Base-by-base conservation (phyloP, 805 yeast genomes). In the Kodamaea kakaduensis region DNA sequence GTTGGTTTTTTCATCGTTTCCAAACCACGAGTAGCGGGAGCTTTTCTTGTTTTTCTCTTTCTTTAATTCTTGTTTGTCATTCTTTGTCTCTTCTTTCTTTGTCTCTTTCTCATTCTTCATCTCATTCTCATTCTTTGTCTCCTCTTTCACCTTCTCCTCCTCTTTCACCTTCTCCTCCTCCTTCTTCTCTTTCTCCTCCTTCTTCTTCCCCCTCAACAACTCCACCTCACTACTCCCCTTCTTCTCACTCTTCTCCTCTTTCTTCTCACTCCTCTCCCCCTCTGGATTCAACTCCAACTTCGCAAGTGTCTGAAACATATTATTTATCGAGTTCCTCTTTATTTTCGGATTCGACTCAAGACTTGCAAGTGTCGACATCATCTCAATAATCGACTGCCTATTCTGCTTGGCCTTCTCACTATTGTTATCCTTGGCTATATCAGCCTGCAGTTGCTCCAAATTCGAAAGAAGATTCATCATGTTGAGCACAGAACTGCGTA, bases 11-110 rank as follows among this genome's bases (percentile, higher is more conserved):
- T 56, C 66, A 23, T 59, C 62, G 34, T 51, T 49, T 34, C 49
- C 44, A 23, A 45, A 50, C 66, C 66, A 60, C 2, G 65, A 57
- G 38, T 59, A 54, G 22, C 60, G 37, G n/a, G n/a, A n/a, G n/a
- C 17, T 48, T 47, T 14, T 29, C 33, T n/a, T 31, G n/a, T n/a
- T 9, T 19, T 19, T 19, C 9, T 19, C 22, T 19, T 19, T 19
- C 22, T 19, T 6, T 19, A 6, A 19, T 19, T 9, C 6, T 19
- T 9, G 9, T 7, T 19, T 7, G 9, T 19, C 22, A 19, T 19
- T 9, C 22, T 7, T 19, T 7, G 9, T 19, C 22, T 19, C 9
- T 19, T 19, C 22, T 19, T 19, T 19, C 22, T 19, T 19, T 9
- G 9, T 7, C 6, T 25, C n/a, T 17, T 6, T 25, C 14, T 5